Evolutionary conservation across 805 yeast genomes (phyloP), one percentile per base, ranked within the genome.

Genomic region (Phaffomyces antillensis): DNA sequence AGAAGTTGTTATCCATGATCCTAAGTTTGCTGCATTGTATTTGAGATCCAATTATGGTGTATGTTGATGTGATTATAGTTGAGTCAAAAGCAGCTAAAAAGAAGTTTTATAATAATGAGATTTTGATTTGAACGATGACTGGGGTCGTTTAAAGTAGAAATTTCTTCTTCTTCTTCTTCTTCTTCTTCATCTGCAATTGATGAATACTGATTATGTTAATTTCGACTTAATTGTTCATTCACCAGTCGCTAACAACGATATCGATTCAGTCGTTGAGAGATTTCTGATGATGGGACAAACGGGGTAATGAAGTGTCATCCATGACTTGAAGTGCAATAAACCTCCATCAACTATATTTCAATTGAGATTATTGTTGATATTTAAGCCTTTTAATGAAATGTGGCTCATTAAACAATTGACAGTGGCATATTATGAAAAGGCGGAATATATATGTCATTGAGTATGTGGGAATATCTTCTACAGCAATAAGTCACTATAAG

Each of bases 31-130:
- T 10, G 67, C 65, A 17, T 62, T 53, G 40, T 66, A 65, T 42
- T 67, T 66, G n/a, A 37, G 68, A 65, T 3, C 77, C 77, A 30
- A 73, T 71, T 31, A 68, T 61, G 17, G 76, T 66, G 46, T 72
- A 72, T 2, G 73, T 71, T 6, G 76, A 69, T 4, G 77, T 76
- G 11, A 75, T 71, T 35, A 74, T 66, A 5, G 77, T 72, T 3
- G 71, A 66, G 49, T 73, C 77, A 50, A 74, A 70, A 3, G 75
- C 75, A 11, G 72, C 61, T 13, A 73, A 60, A 42, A 73, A 71
- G 2, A 70, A 73, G 42, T 70, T 71, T 6, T 60, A 46, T 36
- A 64, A 46, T 3, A 66, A 49, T 1, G 71, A 60, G 3, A 56
- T 47, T 44, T 67, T 71, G 17, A 67, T 65, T 49, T 57, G 54